phyloP scores from a whole-genome alignment of 176 grass and related monocot genomes.

The maize (Zea mays) region DNA sequence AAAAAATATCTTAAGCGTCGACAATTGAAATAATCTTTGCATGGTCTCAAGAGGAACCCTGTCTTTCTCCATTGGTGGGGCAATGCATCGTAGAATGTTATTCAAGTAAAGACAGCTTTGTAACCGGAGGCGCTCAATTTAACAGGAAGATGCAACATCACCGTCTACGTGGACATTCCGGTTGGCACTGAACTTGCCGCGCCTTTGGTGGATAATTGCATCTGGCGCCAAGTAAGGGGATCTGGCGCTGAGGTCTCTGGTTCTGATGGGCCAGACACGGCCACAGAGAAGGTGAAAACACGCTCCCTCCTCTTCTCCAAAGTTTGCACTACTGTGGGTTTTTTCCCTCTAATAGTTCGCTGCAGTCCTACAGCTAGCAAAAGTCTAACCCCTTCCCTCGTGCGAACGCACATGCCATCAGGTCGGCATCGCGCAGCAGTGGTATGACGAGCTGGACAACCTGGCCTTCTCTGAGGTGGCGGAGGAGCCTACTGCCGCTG shows the following conservation, averaged over 20 bases:
- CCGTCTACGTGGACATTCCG: constrained; percentile 64
- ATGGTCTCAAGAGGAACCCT: constrained; percentile 4
- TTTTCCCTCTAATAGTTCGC: neutral
- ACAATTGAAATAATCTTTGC: constrained; percentile 5
- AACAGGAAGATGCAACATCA: constrained; percentile 79
- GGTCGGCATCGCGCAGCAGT: constrained; percentile 87
- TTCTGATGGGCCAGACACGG: constrained; percentile 32
- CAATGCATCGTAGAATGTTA: neutral
- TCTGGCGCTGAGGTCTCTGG: constrained; percentile 68
- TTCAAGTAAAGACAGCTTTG: constrained; percentile 16
- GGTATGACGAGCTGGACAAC: constrained; percentile 94
- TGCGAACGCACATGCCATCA: constrained; percentile 20
- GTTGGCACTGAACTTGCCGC: constrained; percentile 64
- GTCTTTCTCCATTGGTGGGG: neutral
- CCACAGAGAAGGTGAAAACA: constrained; percentile 55
- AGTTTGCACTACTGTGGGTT: neutral
- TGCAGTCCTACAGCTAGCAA: neutral
- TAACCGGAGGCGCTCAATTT: constrained; percentile 25
- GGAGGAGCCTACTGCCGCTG: constrained; percentile 41
- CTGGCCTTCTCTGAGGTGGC: constrained; percentile 66
- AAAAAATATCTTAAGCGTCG: neutral
- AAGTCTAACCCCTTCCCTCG: neutral
- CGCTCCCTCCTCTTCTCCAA: neutral
- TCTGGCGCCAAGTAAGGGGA: constrained; percentile 79
- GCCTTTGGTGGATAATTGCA: constrained; percentile 60